Percentiles rank a stretch among this genome's conserved stretches.
Conservation (phyloP, 805 yeast genomes). For the Saturnispora diversa region DNA sequence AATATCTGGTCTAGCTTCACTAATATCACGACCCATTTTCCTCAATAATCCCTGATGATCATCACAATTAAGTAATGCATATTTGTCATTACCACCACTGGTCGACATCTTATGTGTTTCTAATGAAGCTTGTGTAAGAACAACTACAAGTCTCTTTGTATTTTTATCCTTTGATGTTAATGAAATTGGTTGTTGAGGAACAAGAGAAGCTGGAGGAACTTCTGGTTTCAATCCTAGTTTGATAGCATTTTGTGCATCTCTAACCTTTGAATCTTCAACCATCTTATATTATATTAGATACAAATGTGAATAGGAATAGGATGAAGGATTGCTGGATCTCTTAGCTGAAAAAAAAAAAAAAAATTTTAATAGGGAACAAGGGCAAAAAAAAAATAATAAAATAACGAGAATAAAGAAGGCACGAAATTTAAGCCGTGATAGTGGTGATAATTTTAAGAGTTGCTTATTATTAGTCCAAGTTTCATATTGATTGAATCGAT, state of each 20-base stretch:
- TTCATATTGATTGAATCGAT: too few species aligned
- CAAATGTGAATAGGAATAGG: too few species aligned
- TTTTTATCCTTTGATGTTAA: slow-evolving; percentile 77
- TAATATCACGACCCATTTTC: slow-evolving; percentile 94
- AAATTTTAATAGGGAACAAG: neutral
- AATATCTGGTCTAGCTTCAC: slow-evolving; percentile 98
- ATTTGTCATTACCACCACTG: slow-evolving; percentile 76
- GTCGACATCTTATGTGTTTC: slow-evolving; percentile 89
- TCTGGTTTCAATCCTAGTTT: slow-evolving; percentile 18
- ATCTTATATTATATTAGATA: slow-evolving; percentile 24
- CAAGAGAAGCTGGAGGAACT: slow-evolving; percentile 54
- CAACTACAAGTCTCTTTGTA: slow-evolving; percentile 84
- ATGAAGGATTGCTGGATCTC: neutral
- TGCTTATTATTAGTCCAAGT: too few species aligned
- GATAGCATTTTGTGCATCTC: slow-evolving; percentile 32
- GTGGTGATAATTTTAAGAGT: too few species aligned
- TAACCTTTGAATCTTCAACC: slow-evolving; percentile 42
- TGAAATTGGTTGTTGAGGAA: slow-evolving; percentile 80
- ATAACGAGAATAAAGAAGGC: too few species aligned
- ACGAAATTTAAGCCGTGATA: too few species aligned
- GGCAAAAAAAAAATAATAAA: too few species aligned
- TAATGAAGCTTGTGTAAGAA: slow-evolving; percentile 89
- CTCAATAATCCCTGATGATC: slow-evolving; percentile 94
- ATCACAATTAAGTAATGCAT: slow-evolving; percentile 90
- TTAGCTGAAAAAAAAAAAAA: neutral